phyloP scores from a whole-genome alignment of 1,284 basidiomycete genomes.

The Apiotrichum brassicae region DNA sequence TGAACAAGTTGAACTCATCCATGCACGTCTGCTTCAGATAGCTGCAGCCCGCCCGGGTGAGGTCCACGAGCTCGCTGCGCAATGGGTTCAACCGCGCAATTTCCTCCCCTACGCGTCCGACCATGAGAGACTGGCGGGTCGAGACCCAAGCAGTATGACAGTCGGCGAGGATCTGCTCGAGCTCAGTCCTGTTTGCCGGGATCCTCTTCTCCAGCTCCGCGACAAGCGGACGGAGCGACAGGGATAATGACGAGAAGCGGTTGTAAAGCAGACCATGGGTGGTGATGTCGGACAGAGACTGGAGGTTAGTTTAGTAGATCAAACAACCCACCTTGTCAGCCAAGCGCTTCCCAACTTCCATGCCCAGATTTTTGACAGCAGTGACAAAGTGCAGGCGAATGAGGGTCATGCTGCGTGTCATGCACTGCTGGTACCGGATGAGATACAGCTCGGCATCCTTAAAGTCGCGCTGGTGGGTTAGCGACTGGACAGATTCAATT shows the following conservation, averaged over 20 bases:
- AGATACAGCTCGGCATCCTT: slow-evolving; percentile 84
- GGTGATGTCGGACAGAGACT: slow-evolving; percentile 76
- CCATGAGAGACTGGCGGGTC: slow-evolving; percentile 63
- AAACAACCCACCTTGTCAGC: slow-evolving; percentile 57
- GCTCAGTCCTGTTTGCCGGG: slow-evolving; percentile 59
- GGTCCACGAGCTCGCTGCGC: slow-evolving; percentile 71
- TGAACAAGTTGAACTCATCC: slow-evolving; percentile 78
- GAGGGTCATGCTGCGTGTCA: slow-evolving; percentile 90
- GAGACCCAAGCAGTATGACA: slow-evolving; percentile 77
- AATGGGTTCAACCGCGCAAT: slow-evolving; percentile 71
- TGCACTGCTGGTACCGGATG: slow-evolving; percentile 87
- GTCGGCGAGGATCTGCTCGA: slow-evolving; percentile 68
- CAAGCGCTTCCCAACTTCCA: slow-evolving; percentile 66
- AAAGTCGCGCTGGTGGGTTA: slow-evolving; percentile 63
- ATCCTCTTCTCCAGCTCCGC: slow-evolving; percentile 76
- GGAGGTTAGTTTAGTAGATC: slow-evolving; percentile 1
- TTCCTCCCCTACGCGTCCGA: slow-evolving; percentile 66
- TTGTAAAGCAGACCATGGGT: slow-evolving; percentile 80
- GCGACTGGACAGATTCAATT: not conserved
- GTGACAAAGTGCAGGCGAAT: slow-evolving; percentile 91
- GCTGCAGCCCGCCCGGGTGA: slow-evolving; percentile 79
- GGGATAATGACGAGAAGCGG: slow-evolving; percentile 67
- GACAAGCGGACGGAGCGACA: slow-evolving; percentile 66
- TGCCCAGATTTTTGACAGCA: slow-evolving; percentile 63
- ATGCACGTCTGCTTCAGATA: slow-evolving; percentile 83